Evolutionary conservation across 148 eudicot genomes (phyloP).

Genomic region (Camellia japonica): DNA sequence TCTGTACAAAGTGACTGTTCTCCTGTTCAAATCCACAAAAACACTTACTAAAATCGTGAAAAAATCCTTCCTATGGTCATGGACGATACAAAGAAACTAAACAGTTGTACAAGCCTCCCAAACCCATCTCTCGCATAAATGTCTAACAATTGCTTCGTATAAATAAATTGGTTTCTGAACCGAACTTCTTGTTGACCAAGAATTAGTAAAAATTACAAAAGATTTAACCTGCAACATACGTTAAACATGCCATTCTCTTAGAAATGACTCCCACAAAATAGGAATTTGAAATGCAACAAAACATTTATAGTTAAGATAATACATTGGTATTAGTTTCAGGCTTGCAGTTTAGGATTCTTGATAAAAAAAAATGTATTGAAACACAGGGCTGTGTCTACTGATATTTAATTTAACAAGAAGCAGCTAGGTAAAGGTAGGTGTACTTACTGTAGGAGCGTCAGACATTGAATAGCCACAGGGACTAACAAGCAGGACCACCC

Average conservation of each 20-base stretch:
- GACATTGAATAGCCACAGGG: conserved; percentile 87
- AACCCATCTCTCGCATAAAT: background rate
- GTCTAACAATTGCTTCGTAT: background rate
- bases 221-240: background rate
- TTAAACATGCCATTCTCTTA: background rate
- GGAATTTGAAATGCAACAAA: background rate
- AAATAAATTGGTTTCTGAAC: background rate
- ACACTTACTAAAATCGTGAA: background rate
- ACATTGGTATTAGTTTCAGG: background rate
- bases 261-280: background rate
- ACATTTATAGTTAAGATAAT: background rate
- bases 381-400: background rate
- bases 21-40: background rate
- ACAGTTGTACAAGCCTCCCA: conserved; percentile 2
- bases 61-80: background rate
- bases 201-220: background rate
- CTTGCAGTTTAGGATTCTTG: conserved; percentile 4
- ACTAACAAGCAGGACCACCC: conserved; percentile 73
- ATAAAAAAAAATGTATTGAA: background rate
- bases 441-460: conserved; percentile 87
- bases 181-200: background rate
- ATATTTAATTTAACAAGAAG: conserved; percentile 2
- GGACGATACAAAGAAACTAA: background rate
- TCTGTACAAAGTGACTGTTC: too few relatives aligned
- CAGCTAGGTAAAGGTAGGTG: conserved; percentile 5